Evolutionary conservation across 148 eudicot species (phyloP).

Genomic region (Nyssa sinensis): DNA sequence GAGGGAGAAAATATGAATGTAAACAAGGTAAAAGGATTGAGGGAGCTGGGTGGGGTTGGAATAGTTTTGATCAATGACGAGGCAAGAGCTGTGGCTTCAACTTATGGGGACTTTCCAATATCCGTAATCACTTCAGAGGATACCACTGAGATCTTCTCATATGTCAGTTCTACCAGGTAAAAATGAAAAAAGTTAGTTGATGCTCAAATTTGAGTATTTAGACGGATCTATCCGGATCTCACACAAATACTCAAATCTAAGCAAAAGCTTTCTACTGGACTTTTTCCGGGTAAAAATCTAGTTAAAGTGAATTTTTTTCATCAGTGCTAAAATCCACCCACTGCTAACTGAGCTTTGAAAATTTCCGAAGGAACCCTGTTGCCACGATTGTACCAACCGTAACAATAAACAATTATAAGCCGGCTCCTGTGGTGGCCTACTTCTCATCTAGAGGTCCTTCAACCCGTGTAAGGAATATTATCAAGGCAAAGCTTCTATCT

Average conservation of each 20-base stretch:
- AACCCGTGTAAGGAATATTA: conserved; percentile 32
- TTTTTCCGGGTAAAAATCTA: too few relatives aligned
- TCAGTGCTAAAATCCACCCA: neutral
- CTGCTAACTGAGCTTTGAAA: neutral
- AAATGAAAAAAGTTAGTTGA: too few relatives aligned
- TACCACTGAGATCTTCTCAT: conserved; percentile 34
- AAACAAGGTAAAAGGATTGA: conserved; percentile 22
- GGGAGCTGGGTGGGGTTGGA: conserved; percentile 42
- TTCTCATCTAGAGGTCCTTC: conserved; percentile 79
- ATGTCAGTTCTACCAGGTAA: conserved; percentile 57
- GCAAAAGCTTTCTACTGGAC: too few relatives aligned
- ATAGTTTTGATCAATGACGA: conserved; percentile 36
- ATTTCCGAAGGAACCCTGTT: conserved; percentile 43
- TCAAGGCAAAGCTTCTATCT: conserved; percentile 39
- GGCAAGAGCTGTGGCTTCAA: conserved; percentile 28
- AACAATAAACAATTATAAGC: conserved; percentile 34
- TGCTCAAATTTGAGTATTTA: too few relatives aligned
- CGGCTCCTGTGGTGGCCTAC: conserved; percentile 61
- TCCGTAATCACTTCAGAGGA: conserved; percentile 49
- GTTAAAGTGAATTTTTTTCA: too few relatives aligned
- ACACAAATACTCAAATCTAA: too few relatives aligned
- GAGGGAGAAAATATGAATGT: conserved; percentile 8
- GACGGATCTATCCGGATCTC: too few relatives aligned
- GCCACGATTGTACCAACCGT: conserved; percentile 54
- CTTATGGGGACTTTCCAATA: conserved; percentile 34